Conservation (phyloP, 1,139 yeast genomes). For the Nematodospora anomalae region DNA sequence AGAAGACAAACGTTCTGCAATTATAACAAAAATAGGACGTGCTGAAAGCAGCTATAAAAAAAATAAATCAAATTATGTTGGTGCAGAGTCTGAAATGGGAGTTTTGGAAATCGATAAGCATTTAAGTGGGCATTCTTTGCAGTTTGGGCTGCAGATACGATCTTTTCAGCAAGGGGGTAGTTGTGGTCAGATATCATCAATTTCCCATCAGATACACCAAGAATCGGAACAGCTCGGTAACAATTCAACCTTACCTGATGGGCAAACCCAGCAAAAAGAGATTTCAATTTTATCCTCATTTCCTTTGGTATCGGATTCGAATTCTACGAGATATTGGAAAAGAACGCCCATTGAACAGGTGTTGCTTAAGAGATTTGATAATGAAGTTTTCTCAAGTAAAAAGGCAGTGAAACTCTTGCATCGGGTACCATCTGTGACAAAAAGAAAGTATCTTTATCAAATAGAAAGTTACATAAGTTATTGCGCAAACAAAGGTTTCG, state of each 20-base stretch:
- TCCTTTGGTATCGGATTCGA: neutral
- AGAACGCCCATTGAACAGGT: slow-evolving; percentile 2
- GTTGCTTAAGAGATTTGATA: slow-evolving; percentile 12
- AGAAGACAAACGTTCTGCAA: too few relatives aligned
- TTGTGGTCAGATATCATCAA: neutral
- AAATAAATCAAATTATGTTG: neutral
- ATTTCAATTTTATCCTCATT: neutral
- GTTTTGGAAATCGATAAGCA: too few relatives aligned
- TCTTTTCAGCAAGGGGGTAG: neutral
- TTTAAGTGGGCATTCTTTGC: too few relatives aligned
- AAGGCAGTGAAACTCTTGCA: slow-evolving; percentile 7
- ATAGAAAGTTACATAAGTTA: slow-evolving; percentile 12
- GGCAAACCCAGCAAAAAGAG: neutral
- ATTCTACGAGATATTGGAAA: neutral
- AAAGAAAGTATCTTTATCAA: slow-evolving; percentile 13
- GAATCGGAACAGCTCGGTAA: neutral
- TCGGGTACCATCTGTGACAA: slow-evolving; percentile 11
- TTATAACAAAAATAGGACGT: neutral
- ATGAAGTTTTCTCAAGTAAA: slow-evolving; percentile 11
- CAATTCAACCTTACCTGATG: neutral
- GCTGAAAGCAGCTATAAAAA: neutral
- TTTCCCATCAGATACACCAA: neutral
- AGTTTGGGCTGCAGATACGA: too few relatives aligned
- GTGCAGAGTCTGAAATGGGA: too few relatives aligned
- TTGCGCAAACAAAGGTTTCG: slow-evolving; percentile 14